Evolutionary conservation across 352 stramenopile species (phyloP), one percentile per base, ranked within the genome.

Genomic region (Phytophthora podocarpi): DNA sequence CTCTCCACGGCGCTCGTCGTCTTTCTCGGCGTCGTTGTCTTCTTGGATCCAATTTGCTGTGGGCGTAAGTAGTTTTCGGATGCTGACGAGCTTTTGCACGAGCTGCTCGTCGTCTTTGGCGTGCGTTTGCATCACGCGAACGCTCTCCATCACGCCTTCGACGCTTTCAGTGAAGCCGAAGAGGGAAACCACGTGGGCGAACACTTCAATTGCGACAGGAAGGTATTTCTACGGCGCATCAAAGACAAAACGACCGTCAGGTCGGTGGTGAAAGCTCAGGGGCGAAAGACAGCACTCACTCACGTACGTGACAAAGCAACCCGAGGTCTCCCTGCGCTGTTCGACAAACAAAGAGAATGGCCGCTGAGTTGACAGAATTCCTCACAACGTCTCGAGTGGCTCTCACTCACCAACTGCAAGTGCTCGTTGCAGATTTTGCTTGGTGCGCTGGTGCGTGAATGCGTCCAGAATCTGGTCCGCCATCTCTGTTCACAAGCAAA

Each of bases 41-140:
- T 84, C 73, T 20, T 64, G 49, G 45, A 87, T 79, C 82, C 82
- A 91, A 15, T 56, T 54, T 4, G 56, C 82, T 0, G 79, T 88
- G 0, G 82, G 82, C 0, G 79, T 83, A 20, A 91, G 50, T 3
- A 78, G 18, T 15, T 69, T 72, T 7, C 79, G 82, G 12, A 91
- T 66, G 2, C 30, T 57, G 18, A 84, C 69, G 48, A 91, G 70
- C 5, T 74, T 74, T 21, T 66, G 31, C 4, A 75, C 67, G 11
- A 89, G 34, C 2, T 53, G 28, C 10, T 70, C 65, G 34, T 87
- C 70, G 27, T 82, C 71, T 46, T 74, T 80, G 24, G 75, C 64
- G 26, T 74, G 64, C 2, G 54, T 67, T 39, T 82, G 52, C 15
- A 87, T 58, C 13, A 68, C 61, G 0, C 67, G 67, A 1, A 91